Base-by-base conservation (phyloP, 2,329 filamentous ascomycete genomes). In the Plectosphaerella cucumerina region DNA sequence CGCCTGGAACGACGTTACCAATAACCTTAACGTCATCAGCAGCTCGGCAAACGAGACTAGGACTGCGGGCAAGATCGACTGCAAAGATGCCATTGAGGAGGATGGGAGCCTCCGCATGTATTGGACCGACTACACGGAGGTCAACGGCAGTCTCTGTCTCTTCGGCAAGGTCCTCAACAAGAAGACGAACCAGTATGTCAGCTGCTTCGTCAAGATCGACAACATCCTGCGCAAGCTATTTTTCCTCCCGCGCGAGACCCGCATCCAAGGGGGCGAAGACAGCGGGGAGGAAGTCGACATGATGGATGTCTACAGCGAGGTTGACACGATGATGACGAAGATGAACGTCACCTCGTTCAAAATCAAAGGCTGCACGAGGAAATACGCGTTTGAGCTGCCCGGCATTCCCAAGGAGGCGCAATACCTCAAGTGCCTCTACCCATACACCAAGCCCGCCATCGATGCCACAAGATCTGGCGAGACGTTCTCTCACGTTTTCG, bases 141-240 rank as follows among this genome's bases (percentile, higher is more conserved):
- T 96, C 65, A 91, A 92, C 61, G 93, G 93, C 53, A 94, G 86
- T 59, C 75, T 99, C 10, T 97, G 91, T 66, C 79, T 99, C 11
- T 97, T 99, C 64, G 94, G 94, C 56, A 99, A 99, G 65, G 93
- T 97, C 21, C 84, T 91, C 61, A 91, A 97, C 72, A 96, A 92
- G 68, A 87, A 85, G 61, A 89, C 83, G 2, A 85, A 82, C 48
- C 76, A 77, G 42, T 92, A 89, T 64, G 87, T 91, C 53, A 99
- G 94, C 70, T 95, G 91, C 62, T 97, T 99, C 62, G 82, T 97
- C 67, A 97, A 97, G 68, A 77, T 99, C 18, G 92, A 99, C 74
- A 97, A 97, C 59, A 89, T 99, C 53, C 70, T 96, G 49, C 84
- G 94, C 53, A 97, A 96, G 64, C 78, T 99, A 0, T 99, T 86